Base-by-base conservation (phyloP, 208 protist genomes). In the Eutreptiella sp. region DNA sequence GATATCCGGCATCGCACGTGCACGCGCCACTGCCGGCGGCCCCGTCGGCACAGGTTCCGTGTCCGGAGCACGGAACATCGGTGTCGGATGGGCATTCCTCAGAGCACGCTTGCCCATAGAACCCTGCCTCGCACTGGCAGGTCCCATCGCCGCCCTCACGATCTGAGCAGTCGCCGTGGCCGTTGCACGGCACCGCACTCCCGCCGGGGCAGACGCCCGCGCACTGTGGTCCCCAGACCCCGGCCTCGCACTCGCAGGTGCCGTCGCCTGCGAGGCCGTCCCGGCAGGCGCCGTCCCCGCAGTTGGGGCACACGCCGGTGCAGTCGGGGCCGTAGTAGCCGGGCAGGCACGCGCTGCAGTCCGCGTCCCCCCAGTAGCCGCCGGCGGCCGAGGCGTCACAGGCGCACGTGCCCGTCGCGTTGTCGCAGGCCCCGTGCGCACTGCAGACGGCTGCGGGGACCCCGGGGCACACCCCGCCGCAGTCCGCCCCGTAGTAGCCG, bases 401-500 rank as follows among this genome's bases (percentile, higher is more conserved):
- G 16, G 23, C n/a, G 23, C 43, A 48, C 16, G 23, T 27, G 19
- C 43, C 43, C 9, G 5, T 7, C 11, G 11, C 11, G 43, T n/a
- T 7, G 23, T 48, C 43, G 23, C 43, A 48, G 5, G 43, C n/a
- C 9, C 43, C 43, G 43, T 48, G 43, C 5, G 43, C 16, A n/a
- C n/a, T n/a, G n/a, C n/a, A n/a, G n/a, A n/a, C n/a, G n/a, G n/a
- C n/a, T n/a, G n/a, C n/a, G n/a, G n/a, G n/a, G 4, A 50, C 43
- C 7, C n/a, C 53, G 47, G 45, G n/a, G 53, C 58, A 64, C 19
- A 62, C 59, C 9, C 4, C 9, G 7, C 5, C 5, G 53, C 58
- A 64, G 19, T 16, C 21, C 21, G 32, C 14, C n/a, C 58, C 58
- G 53, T 64, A 64, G 58, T 62, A 64, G 58, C 63, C 63, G 19